Evolutionary conservation across 179 eudicot species (phyloP), one percentile per base, ranked within the genome.

Genomic region (Beta lomatogona): DNA sequence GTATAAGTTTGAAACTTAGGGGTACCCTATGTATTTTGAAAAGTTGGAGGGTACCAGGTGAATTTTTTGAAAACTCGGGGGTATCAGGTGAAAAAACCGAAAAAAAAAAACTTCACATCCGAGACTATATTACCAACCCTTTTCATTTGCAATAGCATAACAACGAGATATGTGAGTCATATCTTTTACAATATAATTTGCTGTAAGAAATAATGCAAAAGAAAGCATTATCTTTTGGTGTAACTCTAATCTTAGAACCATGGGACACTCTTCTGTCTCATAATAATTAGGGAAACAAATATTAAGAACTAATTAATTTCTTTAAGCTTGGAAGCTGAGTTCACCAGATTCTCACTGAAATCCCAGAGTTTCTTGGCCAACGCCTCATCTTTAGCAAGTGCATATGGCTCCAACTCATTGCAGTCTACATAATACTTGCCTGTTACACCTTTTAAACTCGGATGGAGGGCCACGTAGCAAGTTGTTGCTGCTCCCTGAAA

Each of bases 401-500:
- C 75, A 83, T 90, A 82, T 6, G 92, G 88, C 70, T 73, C 70
- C 71, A 80, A 75, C 83, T 90, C 92, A 14, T 94, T 93, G 88
- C 98, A 89, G 81, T 94, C 98, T 67, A 84, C 79, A 44, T 80
- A 94, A 71, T 94, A 93, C 86, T 90, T 91, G 14, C 94, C 95
- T 2, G 86, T 90, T 9, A 77, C 86, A 0, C 92, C 95, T 79
- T 88, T 90, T 85, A 92, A 19, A 4, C 80, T 81, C 1, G 93
- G 94, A 79, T 91, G 93, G 48, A 93, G 91, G 2, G 98, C 96
- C 0, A 90, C 92, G 44, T 89, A 93, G 83, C 98, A 92, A 4
- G 93, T 88, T 55, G 98, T 93, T n/a, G 98, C 92, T 55, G 98
- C 97, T 71, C 96, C 98, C 98, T 93, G 85, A 58, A 59, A 14